phyloP scores from a whole-genome alignment of 345 rosid genomes.

The Turnera subulata region DNA sequence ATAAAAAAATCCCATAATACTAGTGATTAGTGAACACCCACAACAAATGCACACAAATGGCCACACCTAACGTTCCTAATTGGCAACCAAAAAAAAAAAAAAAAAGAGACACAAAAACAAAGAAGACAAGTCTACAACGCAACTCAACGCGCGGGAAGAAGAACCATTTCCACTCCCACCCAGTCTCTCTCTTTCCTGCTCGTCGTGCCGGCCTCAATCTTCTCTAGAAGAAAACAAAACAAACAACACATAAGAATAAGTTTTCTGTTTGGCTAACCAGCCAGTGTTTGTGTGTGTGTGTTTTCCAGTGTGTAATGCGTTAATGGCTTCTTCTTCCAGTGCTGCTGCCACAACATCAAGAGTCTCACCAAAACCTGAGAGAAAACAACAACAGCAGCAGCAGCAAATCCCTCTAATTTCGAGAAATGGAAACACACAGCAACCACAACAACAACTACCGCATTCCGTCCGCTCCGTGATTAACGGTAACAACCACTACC shows the following conservation, averaged over 20 bases:
- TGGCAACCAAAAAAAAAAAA: too few relatives aligned
- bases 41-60: too few relatives aligned
- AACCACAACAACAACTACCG: slow-evolving; percentile 5
- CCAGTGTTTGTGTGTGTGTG: slow-evolving; percentile 1
- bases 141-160: slow-evolving; percentile 9
- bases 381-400: slow-evolving; percentile 27
- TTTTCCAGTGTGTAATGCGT: neutral
- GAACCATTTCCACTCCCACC: slow-evolving; percentile 15
- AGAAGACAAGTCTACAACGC: too few relatives aligned
- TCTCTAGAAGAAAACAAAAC: neutral
- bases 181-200: too few relatives aligned
- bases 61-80: neutral
- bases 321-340: slow-evolving; percentile 35
- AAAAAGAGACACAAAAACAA: too few relatives aligned
- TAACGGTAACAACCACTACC: neutral
- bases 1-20: too few relatives aligned
- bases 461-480: slow-evolving; percentile 6
- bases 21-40: too few relatives aligned
- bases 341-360: slow-evolving; percentile 21
- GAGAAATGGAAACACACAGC: slow-evolving; percentile 33
- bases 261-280: neutral
- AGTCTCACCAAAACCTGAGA: slow-evolving; percentile 22
- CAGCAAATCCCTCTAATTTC: slow-evolving; percentile 28
- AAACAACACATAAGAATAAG: neutral
- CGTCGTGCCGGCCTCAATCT: slow-evolving; percentile 40